Evolutionary conservation across 1,139 yeast species (phyloP).

Genomic region (Diutina ranongensis): DNA sequence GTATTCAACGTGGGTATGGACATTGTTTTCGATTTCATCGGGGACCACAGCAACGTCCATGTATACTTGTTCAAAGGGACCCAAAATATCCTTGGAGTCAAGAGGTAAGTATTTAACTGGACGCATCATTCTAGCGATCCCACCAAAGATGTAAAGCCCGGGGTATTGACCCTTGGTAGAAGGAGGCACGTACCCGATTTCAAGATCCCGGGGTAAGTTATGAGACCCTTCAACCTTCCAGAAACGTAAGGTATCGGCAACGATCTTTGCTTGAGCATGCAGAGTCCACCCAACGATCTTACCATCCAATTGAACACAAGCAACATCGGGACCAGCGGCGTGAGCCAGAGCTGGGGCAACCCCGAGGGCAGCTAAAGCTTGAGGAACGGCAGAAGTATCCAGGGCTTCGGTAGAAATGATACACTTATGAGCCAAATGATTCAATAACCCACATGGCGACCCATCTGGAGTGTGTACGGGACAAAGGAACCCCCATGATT

Average conservation of each 20-base stretch:
- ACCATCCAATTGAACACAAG: slow-evolving; percentile 93
- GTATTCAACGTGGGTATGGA: slow-evolving; percentile 89
- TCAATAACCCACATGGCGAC: slow-evolving; percentile 95
- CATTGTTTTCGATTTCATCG: slow-evolving; percentile 68
- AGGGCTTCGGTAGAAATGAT: slow-evolving; percentile 65
- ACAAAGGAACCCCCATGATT: slow-evolving; percentile 97
- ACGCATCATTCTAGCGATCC: slow-evolving; percentile 90
- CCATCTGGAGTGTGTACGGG: slow-evolving; percentile 99
- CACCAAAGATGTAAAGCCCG: slow-evolving; percentile 84
- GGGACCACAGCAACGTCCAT: slow-evolving; percentile 95
- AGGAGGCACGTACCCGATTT: slow-evolving; percentile 93
- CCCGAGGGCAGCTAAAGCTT: slow-evolving; percentile 62
- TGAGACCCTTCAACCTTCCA: slow-evolving; percentile 84
- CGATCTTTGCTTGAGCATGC: slow-evolving; percentile 74
- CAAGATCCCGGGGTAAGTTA: slow-evolving; percentile 74
- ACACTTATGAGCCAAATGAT: slow-evolving; percentile 95
- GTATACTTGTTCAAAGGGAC: slow-evolving; percentile 97
- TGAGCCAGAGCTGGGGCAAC: slow-evolving; percentile 66
- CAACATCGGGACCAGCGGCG: slow-evolving; percentile 79
- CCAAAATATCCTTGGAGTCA: slow-evolving; percentile 74
- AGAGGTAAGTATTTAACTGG: slow-evolving; percentile 87
- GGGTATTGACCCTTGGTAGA: slow-evolving; percentile 95
- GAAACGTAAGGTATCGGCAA: slow-evolving; percentile 82
- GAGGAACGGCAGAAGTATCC: slow-evolving; percentile 66
- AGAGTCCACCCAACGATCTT: slow-evolving; percentile 89